These are phyloP conservation scores for Saccharomycopsis crataegensis DNA, from an alignment of 1,139 yeast genomes.

Conservation along the genomic window DNA sequence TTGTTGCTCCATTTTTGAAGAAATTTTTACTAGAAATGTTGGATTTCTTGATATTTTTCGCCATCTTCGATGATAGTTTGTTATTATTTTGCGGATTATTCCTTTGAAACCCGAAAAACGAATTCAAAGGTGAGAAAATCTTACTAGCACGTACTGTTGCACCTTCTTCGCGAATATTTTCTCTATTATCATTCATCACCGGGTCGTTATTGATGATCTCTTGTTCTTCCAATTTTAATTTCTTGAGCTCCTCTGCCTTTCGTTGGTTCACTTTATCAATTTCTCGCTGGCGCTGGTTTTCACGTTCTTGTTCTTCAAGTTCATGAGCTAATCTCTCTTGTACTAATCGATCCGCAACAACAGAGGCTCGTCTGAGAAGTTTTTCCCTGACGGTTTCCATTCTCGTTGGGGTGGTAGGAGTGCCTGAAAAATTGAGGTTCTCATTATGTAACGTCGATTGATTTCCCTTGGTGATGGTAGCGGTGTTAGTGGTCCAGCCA, in stretches of 20 bases:
- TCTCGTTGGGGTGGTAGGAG: neutral
- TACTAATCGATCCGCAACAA: constrained; percentile 13
- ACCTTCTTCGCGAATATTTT: neutral
- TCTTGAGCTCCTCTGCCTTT: neutral
- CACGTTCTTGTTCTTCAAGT: neutral
- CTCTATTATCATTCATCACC: neutral
- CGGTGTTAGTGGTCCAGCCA: constrained; percentile 17
- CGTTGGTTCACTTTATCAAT: neutral
- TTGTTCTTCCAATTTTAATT: neutral
- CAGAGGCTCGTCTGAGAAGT: constrained; percentile 6
- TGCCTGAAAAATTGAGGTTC: neutral
- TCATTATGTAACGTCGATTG: neutral
- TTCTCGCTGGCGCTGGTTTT: neutral
- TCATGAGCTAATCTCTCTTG: constrained; percentile 6
- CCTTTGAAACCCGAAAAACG: neutral
- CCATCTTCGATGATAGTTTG: constrained; percentile 4
- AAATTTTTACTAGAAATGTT: constrained; percentile 9
- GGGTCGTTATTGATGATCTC: neutral
- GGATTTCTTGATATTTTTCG: constrained; percentile 9
- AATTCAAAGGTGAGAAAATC: neutral
- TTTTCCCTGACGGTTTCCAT: constrained; percentile 12
- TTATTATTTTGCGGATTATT: neutral
- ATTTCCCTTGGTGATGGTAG: neutral
- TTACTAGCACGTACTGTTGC: neutral
- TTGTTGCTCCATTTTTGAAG: constrained; percentile 5